Evolutionary conservation across 2,329 filamentous ascomycete species (phyloP).

Genomic region (Aspergillus ibericus): DNA sequence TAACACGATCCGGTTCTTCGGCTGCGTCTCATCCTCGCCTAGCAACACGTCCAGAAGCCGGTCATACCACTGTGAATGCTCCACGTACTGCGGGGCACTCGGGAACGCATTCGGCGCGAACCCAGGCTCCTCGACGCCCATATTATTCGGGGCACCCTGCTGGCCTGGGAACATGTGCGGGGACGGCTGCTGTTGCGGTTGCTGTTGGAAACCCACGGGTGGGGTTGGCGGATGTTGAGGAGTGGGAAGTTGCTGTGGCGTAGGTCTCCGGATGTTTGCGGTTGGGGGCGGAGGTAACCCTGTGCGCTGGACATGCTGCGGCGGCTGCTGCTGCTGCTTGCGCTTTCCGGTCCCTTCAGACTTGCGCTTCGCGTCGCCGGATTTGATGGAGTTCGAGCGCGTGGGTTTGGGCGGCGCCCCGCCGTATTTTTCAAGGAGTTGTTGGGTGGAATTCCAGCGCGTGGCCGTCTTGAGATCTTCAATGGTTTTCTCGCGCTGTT

Average conservation of each 20-base stretch:
- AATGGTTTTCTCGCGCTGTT: constrained; percentile 82
- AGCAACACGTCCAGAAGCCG: constrained; percentile 86
- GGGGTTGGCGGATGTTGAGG: constrained; percentile 4
- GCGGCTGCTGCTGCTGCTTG: constrained; percentile 20
- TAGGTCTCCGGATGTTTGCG: constrained; percentile 57
- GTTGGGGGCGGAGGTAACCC: constrained; percentile 62
- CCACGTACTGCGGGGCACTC: constrained; percentile 35
- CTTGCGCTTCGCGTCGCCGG: constrained; percentile 22
- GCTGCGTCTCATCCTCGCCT: constrained; percentile 89
- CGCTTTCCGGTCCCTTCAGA: constrained; percentile 23
- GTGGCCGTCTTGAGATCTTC: constrained; percentile 93
- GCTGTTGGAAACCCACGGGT: neutral
- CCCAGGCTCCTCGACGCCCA: constrained; percentile 38
- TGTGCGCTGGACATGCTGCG: constrained; percentile 46
- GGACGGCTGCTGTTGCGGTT: constrained; percentile 15
- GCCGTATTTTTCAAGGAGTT: constrained; percentile 92
- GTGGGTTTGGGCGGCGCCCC: constrained; percentile 55
- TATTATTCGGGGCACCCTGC: neutral
- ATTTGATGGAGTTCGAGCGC: constrained; percentile 21
- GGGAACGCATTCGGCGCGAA: constrained; percentile 52
- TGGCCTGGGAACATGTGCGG: constrained; percentile 1
- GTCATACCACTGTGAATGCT: constrained; percentile 81
- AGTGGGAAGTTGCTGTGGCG: constrained; percentile 12
- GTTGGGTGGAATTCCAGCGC: constrained; percentile 91
- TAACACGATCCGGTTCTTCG: constrained; percentile 85